Evolutionary conservation across 805 yeast species (phyloP).

Genomic region (Myxozyma lipomycoides): DNA sequence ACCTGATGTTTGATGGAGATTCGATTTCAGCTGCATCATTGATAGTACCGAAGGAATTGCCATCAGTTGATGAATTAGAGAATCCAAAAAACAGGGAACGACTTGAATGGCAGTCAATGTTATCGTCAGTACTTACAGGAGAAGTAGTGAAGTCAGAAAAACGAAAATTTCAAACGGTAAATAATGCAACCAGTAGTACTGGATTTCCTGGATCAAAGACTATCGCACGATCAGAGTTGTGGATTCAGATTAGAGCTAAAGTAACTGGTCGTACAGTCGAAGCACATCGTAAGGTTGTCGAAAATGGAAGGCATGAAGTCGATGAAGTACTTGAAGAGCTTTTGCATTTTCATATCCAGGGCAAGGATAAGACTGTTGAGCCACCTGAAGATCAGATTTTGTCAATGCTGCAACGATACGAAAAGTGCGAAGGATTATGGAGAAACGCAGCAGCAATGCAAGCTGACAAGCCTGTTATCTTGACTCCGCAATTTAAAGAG

Average conservation of each 20-base stretch:
- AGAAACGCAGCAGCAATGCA: conserved; percentile 72
- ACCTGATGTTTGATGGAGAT: conserved; percentile 9
- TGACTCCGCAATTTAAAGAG: conserved; percentile 56
- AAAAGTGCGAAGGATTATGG: conserved; percentile 72
- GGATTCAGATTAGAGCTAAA: conserved; percentile 86
- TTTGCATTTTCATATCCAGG: conserved; percentile 54
- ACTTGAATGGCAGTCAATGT: conserved; percentile 94
- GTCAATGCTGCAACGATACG: conserved; percentile 55
- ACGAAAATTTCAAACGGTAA: conserved; percentile 48
- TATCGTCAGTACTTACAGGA: conserved; percentile 84
- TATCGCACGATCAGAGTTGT: conserved; percentile 59
- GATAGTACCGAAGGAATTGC: conserved; percentile 13
- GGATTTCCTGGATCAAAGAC: conserved; percentile 34
- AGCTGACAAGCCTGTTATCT: conserved; percentile 68
- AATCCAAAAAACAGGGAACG: conserved; percentile 53
- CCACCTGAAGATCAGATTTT: conserved; percentile 47
- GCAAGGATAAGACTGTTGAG: conserved; percentile 37
- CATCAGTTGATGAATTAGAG: conserved; percentile 31
- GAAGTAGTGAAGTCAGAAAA: conserved; percentile 92
- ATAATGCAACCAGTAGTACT: conserved; percentile 49
- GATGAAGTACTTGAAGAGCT: conserved; percentile 71
- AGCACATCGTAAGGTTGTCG: conserved; percentile 67
- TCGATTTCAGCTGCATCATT: conserved; percentile 4
- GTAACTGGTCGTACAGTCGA: conserved; percentile 73
- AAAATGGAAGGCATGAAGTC: conserved; percentile 65